phyloP scores from a whole-genome alignment of 345 rosid species.

The Nephelium lappaceum region DNA sequence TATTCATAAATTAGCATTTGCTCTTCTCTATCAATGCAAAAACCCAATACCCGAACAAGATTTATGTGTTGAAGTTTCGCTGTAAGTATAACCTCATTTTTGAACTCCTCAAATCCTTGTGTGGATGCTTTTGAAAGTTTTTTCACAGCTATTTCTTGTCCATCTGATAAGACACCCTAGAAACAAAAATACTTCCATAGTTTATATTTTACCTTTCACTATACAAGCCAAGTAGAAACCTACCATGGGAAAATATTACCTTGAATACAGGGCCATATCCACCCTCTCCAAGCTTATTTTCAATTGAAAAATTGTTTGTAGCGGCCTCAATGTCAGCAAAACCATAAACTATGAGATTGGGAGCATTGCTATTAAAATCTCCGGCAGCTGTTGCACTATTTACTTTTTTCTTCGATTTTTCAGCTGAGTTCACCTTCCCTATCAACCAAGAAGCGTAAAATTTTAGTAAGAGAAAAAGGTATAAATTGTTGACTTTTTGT shows the following conservation, averaged over 20 bases:
- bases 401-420: neutral
- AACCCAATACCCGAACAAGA: constrained; percentile 38
- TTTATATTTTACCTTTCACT: neutral
- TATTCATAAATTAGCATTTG: constrained; percentile 47
- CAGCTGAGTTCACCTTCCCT: neutral
- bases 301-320: constrained; percentile 34
- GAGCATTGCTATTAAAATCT: neutral
- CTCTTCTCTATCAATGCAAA: constrained; percentile 40
- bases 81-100: constrained; percentile 42
- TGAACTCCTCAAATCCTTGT: constrained; percentile 47
- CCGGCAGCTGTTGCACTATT: neutral
- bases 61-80: constrained; percentile 50
- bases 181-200: neutral
- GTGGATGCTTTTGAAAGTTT: constrained; percentile 43
- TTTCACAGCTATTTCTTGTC: constrained; percentile 46
- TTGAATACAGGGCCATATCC: constrained; percentile 55
- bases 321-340: constrained; percentile 33
- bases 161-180: constrained; percentile 34
- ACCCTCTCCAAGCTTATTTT: constrained; percentile 48
- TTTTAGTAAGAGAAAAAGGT: too few species aligned
- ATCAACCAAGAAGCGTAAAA: too few species aligned
- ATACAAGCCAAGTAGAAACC: neutral
- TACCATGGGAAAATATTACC: constrained; percentile 12
- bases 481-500: too few species aligned
- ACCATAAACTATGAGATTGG: constrained; percentile 26